phyloP scores from a whole-genome alignment of 140 eudicot genomes.

The Anethum foeniculum region DNA sequence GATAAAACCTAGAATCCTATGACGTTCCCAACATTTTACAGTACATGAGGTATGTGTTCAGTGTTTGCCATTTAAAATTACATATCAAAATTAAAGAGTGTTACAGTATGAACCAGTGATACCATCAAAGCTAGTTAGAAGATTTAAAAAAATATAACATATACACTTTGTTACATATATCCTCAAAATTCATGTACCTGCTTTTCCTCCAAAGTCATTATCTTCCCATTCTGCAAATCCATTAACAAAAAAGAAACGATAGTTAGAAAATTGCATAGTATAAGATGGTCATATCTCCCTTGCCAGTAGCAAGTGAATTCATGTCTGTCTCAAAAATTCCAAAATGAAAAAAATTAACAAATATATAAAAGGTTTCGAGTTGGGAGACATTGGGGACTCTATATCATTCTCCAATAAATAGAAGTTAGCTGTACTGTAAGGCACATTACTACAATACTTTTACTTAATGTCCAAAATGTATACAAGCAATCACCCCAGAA shows the following conservation, averaged over 20 bases:
- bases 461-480: background rate
- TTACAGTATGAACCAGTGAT: background rate
- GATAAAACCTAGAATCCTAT: background rate
- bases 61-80: background rate
- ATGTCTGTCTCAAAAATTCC: background rate
- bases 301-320: background rate
- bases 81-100: background rate
- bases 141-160: background rate
- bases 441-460: background rate
- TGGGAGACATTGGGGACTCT: background rate
- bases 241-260: background rate
- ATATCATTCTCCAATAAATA: background rate
- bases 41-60: background rate
- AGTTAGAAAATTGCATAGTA: background rate
- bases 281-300: background rate
- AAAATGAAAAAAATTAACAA: background rate
- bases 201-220: conserved; percentile 59
- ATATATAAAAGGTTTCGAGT: background rate
- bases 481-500: background rate
- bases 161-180: background rate
- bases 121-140: background rate
- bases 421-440: background rate
- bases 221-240: conserved; percentile 66
- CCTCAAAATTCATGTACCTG: conserved; percentile 41
- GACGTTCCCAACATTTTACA: background rate